Evolutionary conservation across 2,329 filamentous ascomycete genomes (phyloP).

Genomic region (Chrysoporthe deuterocubensis): DNA sequence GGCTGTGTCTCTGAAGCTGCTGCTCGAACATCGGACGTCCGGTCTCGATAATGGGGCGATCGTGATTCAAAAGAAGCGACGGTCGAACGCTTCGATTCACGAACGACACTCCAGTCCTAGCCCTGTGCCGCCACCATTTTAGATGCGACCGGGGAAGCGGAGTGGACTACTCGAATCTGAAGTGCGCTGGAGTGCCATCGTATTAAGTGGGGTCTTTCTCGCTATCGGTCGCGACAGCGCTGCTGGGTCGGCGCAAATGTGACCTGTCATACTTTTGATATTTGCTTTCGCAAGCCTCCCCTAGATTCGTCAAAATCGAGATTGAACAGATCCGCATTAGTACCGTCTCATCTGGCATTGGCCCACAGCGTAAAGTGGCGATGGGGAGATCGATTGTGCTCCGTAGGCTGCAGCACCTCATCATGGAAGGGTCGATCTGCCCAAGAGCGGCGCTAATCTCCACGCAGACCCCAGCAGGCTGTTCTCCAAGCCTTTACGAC

Average conservation of each 20-base stretch:
- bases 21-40: neutral
- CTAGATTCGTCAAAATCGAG: constrained; percentile 14
- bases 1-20: neutral
- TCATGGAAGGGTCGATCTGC: neutral
- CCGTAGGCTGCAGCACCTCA: neutral
- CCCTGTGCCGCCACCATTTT: neutral
- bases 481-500: neutral
- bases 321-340: constrained; percentile 13
- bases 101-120: neutral
- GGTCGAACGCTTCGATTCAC: neutral
- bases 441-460: neutral
- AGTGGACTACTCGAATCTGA: neutral
- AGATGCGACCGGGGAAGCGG: constrained; percentile 9
- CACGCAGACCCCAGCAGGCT: constrained; percentile 11
- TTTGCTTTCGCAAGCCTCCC: neutral
- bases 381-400: neutral
- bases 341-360: constrained; percentile 11
- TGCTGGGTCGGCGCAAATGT: neutral
- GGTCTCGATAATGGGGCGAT: neutral
- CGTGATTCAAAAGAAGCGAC: neutral
- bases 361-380: constrained; percentile 4
- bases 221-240: constrained; percentile 1
- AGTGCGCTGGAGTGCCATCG: neutral
- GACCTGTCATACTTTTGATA: constrained; percentile 10
- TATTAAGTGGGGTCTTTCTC: neutral